A percentile compares a stretch with the other conserved stretches of the same genome.
These are phyloP conservation scores for Rhizopus stolonifer DNA, from an alignment of 371 early-diverging fungal species.

Conservation along the genomic window DNA sequence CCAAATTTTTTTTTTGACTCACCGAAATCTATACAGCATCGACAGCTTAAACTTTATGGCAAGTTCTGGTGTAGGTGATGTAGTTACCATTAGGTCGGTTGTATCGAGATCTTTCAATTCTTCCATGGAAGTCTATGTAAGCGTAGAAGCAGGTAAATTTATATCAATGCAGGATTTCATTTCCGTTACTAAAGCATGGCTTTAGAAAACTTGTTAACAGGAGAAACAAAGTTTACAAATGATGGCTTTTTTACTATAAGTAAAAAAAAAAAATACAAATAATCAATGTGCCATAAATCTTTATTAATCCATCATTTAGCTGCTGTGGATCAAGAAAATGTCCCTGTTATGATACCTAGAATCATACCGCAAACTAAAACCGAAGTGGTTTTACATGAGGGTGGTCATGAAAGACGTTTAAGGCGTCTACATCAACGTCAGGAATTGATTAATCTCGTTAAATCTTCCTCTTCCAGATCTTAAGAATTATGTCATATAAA, in stretches of 20 bases:
- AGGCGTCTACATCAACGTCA: slow-evolving; percentile 43
- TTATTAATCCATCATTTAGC: slow-evolving; percentile 19
- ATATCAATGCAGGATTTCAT: background rate
- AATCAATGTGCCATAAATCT: background rate
- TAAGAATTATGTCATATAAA: no score
- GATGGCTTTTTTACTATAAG: slow-evolving; percentile 64
- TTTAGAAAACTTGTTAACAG: slow-evolving; percentile 57
- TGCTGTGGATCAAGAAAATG: slow-evolving; percentile 44
- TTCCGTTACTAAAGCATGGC: no score
- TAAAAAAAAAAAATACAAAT: slow-evolving; percentile 13
- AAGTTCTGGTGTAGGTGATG: slow-evolving; percentile 59
- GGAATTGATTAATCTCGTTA: slow-evolving; percentile 34
- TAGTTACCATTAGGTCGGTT: slow-evolving; percentile 56
- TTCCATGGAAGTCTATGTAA: slow-evolving; percentile 64
- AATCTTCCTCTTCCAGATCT: slow-evolving; percentile 14
- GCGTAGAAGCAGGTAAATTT: slow-evolving; percentile 52
- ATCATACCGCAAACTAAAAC: slow-evolving; percentile 44
- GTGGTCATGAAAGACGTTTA: slow-evolving; percentile 42
- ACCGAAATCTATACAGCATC: slow-evolving; percentile 25
- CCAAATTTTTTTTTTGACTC: background rate
- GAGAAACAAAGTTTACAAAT: slow-evolving; percentile 59
- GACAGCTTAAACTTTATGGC: slow-evolving; percentile 56
- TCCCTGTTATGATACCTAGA: slow-evolving; percentile 46
- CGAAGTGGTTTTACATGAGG: slow-evolving; percentile 41
- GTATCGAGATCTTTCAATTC: slow-evolving; percentile 59